Conservation (phyloP, 139 green algal species). For the Limnomonas spitsbergensis region DNA sequence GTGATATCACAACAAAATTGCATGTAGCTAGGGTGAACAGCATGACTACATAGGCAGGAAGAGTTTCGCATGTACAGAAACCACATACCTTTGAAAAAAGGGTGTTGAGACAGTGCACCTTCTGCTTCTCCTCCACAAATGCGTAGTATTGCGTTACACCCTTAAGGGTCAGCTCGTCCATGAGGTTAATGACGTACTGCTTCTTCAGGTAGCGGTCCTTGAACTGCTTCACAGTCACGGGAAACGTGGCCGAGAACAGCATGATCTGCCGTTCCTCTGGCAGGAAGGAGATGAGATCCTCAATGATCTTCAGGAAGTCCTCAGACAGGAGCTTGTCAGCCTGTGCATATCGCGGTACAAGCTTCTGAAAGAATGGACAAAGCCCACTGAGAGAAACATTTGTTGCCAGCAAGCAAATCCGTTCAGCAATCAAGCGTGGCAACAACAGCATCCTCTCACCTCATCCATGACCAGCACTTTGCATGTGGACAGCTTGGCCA, state of each 20-base stretch:
- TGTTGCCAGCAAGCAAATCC: background rate
- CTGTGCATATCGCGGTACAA: constrained; percentile 13
- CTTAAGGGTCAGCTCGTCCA: constrained; percentile 99
- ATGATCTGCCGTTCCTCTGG: constrained; percentile 89
- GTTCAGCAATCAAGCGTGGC: too few relatives aligned
- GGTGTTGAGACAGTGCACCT: constrained; percentile 88
- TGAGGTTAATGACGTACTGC: constrained; percentile 99
- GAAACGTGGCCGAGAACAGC: constrained; percentile 97
- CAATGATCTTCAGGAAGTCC: constrained; percentile 95
- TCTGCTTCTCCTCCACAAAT: constrained; percentile 99
- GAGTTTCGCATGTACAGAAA: too few relatives aligned
- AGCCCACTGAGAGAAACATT: background rate
- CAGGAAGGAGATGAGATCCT: constrained; percentile 89
- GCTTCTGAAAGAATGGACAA: background rate
- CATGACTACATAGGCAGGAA: too few relatives aligned
- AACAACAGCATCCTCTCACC: too few relatives aligned
- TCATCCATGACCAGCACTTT: constrained; percentile 95
- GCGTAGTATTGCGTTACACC: constrained; percentile 96
- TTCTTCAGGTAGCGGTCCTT: constrained; percentile 57
- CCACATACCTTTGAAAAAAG: constrained; percentile 78
- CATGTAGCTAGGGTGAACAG: too few relatives aligned
- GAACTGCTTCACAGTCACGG: constrained; percentile 90
- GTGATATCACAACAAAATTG: too few relatives aligned
- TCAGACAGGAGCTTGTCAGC: constrained; percentile 49
- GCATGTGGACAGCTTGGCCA: constrained; percentile 87